Percentiles rank a stretch among this genome's conserved stretches.
These are phyloP conservation scores for Phytophthora pisi DNA, from an alignment of 352 stramenopile genomes.

Conservation along the genomic window DNA sequence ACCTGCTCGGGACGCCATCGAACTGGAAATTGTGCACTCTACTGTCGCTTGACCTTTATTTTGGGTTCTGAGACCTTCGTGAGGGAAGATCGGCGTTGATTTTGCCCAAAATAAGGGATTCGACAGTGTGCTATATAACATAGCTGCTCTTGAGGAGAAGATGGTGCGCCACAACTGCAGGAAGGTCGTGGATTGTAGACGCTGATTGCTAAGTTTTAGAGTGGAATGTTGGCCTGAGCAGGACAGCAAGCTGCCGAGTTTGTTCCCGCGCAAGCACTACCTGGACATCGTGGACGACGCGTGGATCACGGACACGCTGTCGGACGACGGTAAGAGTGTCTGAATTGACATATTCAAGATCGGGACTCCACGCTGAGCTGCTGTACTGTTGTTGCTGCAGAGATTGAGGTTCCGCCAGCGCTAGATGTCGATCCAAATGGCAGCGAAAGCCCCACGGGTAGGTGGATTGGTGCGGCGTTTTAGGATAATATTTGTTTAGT, in stretches of 20 bases:
- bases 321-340: slow-evolving; percentile 66
- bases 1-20: slow-evolving; percentile 16
- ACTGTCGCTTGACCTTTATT: not conserved
- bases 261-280: slow-evolving; percentile 74
- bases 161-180: not conserved
- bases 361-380: too few species aligned
- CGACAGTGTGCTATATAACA: not conserved
- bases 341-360: slow-evolving; percentile 16
- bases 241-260: slow-evolving; percentile 74
- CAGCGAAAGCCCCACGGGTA: slow-evolving; percentile 50
- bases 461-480: too few species aligned
- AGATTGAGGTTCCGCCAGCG: slow-evolving; percentile 71
- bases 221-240: slow-evolving; percentile 16
- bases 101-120: not conserved
- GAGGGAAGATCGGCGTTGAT: slow-evolving; percentile 6
- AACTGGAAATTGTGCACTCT: slow-evolving; percentile 7
- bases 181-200: not conserved
- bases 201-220: not conserved
- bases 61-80: slow-evolving; percentile 11
- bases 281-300: slow-evolving; percentile 85
- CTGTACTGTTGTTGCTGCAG: slow-evolving; percentile 28
- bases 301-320: slow-evolving; percentile 82
- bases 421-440: slow-evolving; percentile 63
- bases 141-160: not conserved
- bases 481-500: not conserved